These are phyloP conservation scores for Verticillium dahliae DNA, from an alignment of 2,329 filamentous ascomycete genomes.

Conservation along the genomic window DNA sequence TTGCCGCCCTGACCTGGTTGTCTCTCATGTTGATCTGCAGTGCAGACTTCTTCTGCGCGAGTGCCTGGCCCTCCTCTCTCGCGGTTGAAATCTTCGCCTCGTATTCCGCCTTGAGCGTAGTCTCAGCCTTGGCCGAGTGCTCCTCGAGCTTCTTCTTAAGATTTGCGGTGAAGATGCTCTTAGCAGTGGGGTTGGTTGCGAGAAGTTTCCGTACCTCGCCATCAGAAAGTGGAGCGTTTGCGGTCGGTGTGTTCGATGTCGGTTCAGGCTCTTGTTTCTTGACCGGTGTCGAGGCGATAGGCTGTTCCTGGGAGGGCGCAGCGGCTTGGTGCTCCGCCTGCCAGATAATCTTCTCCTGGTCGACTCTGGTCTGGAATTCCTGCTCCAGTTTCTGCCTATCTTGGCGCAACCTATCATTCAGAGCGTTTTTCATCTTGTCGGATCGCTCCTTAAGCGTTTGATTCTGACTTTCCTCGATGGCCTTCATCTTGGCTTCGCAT, in stretches of 20 bases:
- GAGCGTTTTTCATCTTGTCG: slow-evolving; percentile 60
- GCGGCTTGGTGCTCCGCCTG: slow-evolving; percentile 41
- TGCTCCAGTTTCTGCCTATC: slow-evolving; percentile 47
- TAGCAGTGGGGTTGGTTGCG: slow-evolving; percentile 48
- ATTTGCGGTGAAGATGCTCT: slow-evolving; percentile 52
- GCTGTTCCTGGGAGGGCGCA: slow-evolving; percentile 9
- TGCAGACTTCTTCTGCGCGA: slow-evolving; percentile 68
- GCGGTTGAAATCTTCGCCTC: slow-evolving; percentile 48
- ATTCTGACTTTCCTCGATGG: slow-evolving; percentile 57
- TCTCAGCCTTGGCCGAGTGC: slow-evolving; percentile 53
- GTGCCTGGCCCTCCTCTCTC: slow-evolving; percentile 58
- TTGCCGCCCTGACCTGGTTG: slow-evolving; percentile 55
- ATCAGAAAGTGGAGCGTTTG: slow-evolving; percentile 41
- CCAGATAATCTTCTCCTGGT: slow-evolving; percentile 59
- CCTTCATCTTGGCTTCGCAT: slow-evolving; percentile 55
- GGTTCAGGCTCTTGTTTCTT: slow-evolving; percentile 24
- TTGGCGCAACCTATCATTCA: slow-evolving; percentile 67
- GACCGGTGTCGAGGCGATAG: slow-evolving; percentile 29
- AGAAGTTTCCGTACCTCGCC: slow-evolving; percentile 51
- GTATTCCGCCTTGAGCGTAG: slow-evolving; percentile 36
- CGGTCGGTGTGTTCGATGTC: slow-evolving; percentile 27
- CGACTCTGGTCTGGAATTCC: slow-evolving; percentile 49
- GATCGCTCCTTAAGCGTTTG: slow-evolving; percentile 57
- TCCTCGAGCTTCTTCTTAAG: slow-evolving; percentile 65
- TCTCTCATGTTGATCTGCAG: slow-evolving; percentile 75